Evolutionary conservation across 305 asterid genomes (phyloP).

Genomic region (Fraxinus dipetala): DNA sequence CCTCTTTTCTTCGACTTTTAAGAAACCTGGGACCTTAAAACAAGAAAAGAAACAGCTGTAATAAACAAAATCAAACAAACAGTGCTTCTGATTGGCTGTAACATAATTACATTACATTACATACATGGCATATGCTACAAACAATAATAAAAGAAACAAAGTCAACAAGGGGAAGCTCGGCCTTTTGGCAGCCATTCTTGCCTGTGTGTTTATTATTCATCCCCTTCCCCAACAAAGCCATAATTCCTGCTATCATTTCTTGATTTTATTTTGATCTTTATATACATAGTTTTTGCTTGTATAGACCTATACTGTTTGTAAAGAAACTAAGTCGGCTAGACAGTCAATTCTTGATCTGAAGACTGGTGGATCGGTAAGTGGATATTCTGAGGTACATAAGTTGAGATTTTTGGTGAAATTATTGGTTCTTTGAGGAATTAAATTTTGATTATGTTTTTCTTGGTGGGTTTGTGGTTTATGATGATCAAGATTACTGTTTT

Average conservation of each 20-base stretch:
- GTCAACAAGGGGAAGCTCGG: conserved; percentile 58
- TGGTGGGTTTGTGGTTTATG: conserved; percentile 16
- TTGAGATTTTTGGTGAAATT: conserved; percentile 27
- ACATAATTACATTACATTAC: conserved; percentile 24
- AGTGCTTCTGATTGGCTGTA: conserved; percentile 38
- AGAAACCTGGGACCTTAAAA: conserved; percentile 13
- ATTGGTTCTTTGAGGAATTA: conserved; percentile 26
- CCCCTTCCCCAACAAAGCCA: conserved; percentile 23
- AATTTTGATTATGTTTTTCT: conserved; percentile 29
- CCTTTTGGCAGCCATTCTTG: conserved; percentile 44
- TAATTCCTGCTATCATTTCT: conserved; percentile 3
- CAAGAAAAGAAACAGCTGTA: conserved; percentile 32
- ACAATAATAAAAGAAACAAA: conserved; percentile 36
- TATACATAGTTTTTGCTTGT: neutral
- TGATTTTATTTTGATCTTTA: conserved; percentile 1
- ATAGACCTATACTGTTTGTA: neutral
- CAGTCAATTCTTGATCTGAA: conserved; percentile 32
- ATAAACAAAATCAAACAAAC: neutral
- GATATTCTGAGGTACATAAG: conserved; percentile 25
- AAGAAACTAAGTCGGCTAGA: conserved; percentile 26
- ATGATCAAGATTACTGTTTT: conserved; percentile 26
- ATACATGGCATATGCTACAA: conserved; percentile 15
- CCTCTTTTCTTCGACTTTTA: conserved; percentile 11
- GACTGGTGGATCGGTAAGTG: conserved; percentile 62
- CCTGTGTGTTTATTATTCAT: conserved; percentile 35